Evolutionary conservation across 2,329 filamentous ascomycete species (phyloP).

Genomic region (Fusarium sp.): DNA sequence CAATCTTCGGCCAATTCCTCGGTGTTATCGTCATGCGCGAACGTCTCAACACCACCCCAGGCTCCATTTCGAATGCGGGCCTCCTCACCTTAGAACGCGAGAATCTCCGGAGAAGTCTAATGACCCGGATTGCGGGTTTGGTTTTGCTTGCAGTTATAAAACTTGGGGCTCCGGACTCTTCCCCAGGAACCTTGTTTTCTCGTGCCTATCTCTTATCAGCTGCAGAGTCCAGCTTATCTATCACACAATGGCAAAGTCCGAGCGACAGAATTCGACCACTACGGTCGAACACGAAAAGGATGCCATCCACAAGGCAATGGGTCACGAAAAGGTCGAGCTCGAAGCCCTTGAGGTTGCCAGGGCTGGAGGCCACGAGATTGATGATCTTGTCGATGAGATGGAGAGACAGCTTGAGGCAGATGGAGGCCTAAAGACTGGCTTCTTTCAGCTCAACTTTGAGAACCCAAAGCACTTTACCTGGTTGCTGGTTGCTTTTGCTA

Average conservation of each 20-base stretch:
- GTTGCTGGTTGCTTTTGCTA: constrained; percentile 73
- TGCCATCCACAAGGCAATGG: constrained; percentile 27
- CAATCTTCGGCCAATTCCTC: no score
- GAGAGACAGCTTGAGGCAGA: constrained; percentile 50
- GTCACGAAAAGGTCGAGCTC: constrained; percentile 43
- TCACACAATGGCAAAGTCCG: constrained; percentile 27
- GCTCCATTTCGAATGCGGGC: constrained; percentile 15
- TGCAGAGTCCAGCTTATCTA: background rate
- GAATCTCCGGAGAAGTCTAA: constrained; percentile 32
- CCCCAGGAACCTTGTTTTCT: constrained; percentile 1
- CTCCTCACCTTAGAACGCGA: constrained; percentile 7
- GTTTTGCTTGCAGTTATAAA: constrained; percentile 22
- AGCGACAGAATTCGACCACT: constrained; percentile 34
- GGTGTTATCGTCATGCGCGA: constrained; percentile 37
- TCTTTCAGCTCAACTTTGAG: constrained; percentile 63
- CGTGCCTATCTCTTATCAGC: background rate
- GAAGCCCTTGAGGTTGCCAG: constrained; percentile 51
- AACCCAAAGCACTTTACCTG: constrained; percentile 72
- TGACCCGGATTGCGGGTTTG: constrained; percentile 18
- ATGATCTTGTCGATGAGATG: constrained; percentile 53
- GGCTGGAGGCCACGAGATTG: constrained; percentile 48
- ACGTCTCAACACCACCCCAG: constrained; percentile 11
- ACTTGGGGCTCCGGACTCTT: constrained; percentile 20
- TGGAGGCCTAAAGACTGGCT: constrained; percentile 48
- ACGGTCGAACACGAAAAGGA: constrained; percentile 38